These are phyloP conservation scores for Saccharomyces hybrid DNA, from an alignment of 1,139 yeast species.

Conservation along the genomic window DNA sequence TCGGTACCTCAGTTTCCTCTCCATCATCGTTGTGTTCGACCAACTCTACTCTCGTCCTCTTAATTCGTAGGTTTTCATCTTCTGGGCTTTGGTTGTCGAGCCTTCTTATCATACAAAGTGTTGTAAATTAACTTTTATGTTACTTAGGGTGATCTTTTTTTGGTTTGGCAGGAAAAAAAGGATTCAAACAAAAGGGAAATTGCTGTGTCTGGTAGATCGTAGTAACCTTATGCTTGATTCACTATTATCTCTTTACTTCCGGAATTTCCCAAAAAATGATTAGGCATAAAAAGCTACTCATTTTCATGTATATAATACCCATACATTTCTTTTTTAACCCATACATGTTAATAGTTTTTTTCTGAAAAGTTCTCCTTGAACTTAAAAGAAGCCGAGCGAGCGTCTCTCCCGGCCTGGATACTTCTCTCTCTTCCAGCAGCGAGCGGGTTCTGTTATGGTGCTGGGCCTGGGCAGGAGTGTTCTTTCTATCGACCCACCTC, in stretches of 20 bases:
- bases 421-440: neutral
- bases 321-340: neutral
- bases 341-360: neutral
- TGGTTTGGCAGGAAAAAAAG: neutral
- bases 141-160: neutral
- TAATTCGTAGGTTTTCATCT: too few relatives aligned
- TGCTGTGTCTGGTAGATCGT: neutral
- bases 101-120: slow-evolving; percentile 1
- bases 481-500: neutral
- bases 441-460: too few relatives aligned
- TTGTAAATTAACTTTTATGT: neutral
- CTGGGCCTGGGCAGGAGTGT: neutral
- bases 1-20: neutral
- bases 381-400: neutral
- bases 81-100: slow-evolving; percentile 3
- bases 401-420: neutral
- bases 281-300: neutral
- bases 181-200: neutral
- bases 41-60: neutral
- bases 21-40: neutral
- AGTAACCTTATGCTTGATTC: neutral
- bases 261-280: neutral
- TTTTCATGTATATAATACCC: neutral
- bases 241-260: neutral
- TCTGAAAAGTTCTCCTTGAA: neutral